Conservation (phyloP, 805 yeast species). For the Pichia insulana region DNA sequence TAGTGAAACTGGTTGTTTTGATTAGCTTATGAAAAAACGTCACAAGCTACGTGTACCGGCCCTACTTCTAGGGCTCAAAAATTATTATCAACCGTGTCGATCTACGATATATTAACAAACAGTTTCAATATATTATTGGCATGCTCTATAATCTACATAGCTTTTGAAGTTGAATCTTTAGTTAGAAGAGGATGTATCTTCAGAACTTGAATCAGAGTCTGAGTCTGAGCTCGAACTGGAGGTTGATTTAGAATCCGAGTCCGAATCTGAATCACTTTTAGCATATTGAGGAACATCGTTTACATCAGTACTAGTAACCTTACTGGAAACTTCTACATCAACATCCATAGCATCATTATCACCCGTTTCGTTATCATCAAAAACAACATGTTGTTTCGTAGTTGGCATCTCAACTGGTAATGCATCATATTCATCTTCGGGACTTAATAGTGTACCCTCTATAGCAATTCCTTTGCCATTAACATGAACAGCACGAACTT, state of each 20-base stretch:
- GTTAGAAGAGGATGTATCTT: no score
- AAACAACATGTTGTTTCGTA: slow-evolving; percentile 31
- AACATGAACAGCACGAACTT: slow-evolving; percentile 61
- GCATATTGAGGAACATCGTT: not conserved
- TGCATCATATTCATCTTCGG: slow-evolving; percentile 46
- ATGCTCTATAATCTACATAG: not conserved
- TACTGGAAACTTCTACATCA: not conserved
- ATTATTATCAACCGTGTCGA: no score
- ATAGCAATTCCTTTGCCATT: slow-evolving; percentile 78
- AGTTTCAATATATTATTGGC: not conserved
- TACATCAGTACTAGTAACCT: not conserved
- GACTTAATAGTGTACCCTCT: slow-evolving; percentile 73
- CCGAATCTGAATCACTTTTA: slow-evolving; percentile 1
- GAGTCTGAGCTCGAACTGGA: not conserved
- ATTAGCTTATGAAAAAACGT: not conserved
- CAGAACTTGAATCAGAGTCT: not conserved
- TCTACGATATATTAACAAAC: slow-evolving; percentile 1
- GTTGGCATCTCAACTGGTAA: slow-evolving; percentile 37
- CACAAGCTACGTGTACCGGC: no score
- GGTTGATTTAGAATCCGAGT: slow-evolving; percentile 3
- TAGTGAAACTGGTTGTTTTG: no score
- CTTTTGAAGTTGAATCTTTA: no score
- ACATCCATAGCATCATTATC: not conserved
- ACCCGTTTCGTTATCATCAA: slow-evolving; percentile 19
- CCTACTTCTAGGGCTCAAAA: no score